Conservation (phyloP, 441 rosid species). For the Mallotus repandus region DNA sequence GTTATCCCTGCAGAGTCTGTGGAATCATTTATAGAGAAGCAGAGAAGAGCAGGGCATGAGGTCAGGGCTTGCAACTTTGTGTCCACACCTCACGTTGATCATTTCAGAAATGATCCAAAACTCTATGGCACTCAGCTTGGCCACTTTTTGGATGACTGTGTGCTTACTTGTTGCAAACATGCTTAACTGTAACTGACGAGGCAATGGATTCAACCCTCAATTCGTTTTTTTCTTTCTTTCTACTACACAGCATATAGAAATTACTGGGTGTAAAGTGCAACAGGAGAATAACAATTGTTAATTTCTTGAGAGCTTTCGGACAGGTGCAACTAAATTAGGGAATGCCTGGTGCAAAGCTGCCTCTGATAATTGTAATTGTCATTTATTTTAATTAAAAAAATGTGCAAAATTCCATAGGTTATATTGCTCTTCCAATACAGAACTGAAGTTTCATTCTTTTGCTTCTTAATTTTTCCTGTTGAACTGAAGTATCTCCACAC, state of each 20-base stretch:
- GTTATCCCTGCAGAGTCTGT: conserved; percentile 80
- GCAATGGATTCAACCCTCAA: conserved; percentile 4
- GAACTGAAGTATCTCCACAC: neutral
- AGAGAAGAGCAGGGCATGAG: conserved; percentile 68
- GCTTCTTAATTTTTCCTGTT: neutral
- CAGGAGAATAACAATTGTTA: neutral
- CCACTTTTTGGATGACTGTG: conserved; percentile 73
- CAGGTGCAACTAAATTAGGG: neutral
- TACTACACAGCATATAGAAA: conserved; percentile 11
- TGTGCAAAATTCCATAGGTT: neutral
- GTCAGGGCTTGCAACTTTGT: conserved; percentile 92
- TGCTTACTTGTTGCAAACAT: conserved; percentile 52
- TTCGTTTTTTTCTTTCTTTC: neutral
- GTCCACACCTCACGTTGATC: conserved; percentile 95
- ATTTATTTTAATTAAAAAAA: neutral
- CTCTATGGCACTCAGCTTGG: conserved; percentile 67
- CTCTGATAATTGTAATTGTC: neutral
- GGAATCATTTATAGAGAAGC: conserved; percentile 81
- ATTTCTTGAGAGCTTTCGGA: neutral
- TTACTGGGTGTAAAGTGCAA: conserved; percentile 3
- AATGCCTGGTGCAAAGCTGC: neutral
- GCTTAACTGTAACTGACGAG: conserved; percentile 21
- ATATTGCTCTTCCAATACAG: neutral
- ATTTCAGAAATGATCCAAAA: conserved; percentile 87
- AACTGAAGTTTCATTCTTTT: neutral